Evolutionary conservation across 2,329 filamentous ascomycete genomes (phyloP).

Genomic region (Tolypocladium ophioglossoides): DNA sequence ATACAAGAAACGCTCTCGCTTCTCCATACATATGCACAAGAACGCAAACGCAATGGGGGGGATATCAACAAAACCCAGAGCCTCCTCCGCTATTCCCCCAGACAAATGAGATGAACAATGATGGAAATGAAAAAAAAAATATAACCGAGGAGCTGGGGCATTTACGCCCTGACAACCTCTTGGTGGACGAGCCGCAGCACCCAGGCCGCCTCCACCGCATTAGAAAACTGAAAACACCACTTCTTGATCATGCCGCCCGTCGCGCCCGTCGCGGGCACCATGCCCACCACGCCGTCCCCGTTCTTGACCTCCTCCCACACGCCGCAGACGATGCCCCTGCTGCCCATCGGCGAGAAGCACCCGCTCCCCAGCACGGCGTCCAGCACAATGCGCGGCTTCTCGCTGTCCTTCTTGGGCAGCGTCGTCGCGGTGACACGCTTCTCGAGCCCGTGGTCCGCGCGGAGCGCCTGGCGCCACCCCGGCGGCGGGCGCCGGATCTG

Average conservation of each 20-base stretch:
- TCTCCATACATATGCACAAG: neutral
- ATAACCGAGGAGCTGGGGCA: neutral
- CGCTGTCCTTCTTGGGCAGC: slow-evolving; percentile 51
- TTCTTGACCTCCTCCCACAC: slow-evolving; percentile 72
- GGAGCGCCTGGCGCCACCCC: slow-evolving; percentile 47
- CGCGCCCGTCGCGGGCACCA: slow-evolving; percentile 39
- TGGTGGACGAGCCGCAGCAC: slow-evolving; percentile 46
- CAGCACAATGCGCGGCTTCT: slow-evolving; percentile 53
- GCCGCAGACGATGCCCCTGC: slow-evolving; percentile 78
- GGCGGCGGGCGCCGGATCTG: slow-evolving; percentile 69
- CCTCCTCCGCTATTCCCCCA: neutral
- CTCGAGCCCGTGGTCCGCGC: slow-evolving; percentile 57
- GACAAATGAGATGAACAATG: neutral
- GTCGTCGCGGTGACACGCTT: slow-evolving; percentile 76
- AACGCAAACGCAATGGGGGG: neutral
- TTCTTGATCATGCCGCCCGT: slow-evolving; percentile 47
- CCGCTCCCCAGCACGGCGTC: slow-evolving; percentile 79
- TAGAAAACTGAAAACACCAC: slow-evolving; percentile 53
- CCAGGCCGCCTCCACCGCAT: slow-evolving; percentile 41
- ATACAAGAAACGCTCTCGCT: neutral
- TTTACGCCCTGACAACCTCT: slow-evolving; percentile 30
- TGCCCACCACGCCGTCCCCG: slow-evolving; percentile 44
- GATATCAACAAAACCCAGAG: neutral
- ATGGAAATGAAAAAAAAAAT: neutral
- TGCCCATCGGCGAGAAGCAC: slow-evolving; percentile 74